Percentiles rank a stretch among this genome's conserved stretches.
These are phyloP conservation scores for Metarhizium brunneum DNA, from an alignment of 2,329 filamentous ascomycete species.

Conservation along the genomic window DNA sequence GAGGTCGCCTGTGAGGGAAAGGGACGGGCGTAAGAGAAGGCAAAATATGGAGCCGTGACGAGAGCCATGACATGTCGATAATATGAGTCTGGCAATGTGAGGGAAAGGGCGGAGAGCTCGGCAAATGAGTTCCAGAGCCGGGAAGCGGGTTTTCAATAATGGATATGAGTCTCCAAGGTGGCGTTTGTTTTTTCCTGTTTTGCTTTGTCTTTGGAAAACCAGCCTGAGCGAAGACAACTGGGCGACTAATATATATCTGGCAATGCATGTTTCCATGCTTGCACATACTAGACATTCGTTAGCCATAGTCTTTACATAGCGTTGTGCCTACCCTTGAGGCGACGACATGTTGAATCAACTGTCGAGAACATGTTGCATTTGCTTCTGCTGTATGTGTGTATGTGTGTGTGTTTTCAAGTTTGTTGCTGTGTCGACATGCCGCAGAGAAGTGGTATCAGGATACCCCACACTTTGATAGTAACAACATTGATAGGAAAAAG, in stretches of 20 bases:
- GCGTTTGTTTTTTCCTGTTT: not conserved
- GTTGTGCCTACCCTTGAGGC: not conserved
- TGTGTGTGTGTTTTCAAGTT: not conserved
- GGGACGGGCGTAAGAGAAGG: not conserved
- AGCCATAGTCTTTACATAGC: not conserved
- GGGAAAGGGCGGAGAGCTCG: not conserved
- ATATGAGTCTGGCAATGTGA: not conserved
- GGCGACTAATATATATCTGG: not conserved
- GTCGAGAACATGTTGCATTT: not conserved
- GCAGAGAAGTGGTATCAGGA: too few relatives aligned
- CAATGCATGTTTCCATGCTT: not conserved
- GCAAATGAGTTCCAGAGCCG: not conserved
- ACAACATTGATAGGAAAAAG: too few relatives aligned
- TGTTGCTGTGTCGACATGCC: not conserved
- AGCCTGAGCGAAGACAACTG: not conserved
- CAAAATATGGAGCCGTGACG: not conserved
- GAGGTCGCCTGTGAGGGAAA: slow-evolving; percentile 19
- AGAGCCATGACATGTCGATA: not conserved
- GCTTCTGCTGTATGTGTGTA: not conserved
- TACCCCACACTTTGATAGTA: too few relatives aligned
- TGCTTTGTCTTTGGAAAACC: not conserved
- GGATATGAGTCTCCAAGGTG: not conserved
- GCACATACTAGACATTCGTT: slow-evolving; percentile 4
- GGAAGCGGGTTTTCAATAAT: not conserved
- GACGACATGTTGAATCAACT: not conserved